Evolutionary conservation across 306 rosid genomes (phyloP), one percentile per base, ranked within the genome.

Genomic region (Gastrolobium villosum): DNA sequence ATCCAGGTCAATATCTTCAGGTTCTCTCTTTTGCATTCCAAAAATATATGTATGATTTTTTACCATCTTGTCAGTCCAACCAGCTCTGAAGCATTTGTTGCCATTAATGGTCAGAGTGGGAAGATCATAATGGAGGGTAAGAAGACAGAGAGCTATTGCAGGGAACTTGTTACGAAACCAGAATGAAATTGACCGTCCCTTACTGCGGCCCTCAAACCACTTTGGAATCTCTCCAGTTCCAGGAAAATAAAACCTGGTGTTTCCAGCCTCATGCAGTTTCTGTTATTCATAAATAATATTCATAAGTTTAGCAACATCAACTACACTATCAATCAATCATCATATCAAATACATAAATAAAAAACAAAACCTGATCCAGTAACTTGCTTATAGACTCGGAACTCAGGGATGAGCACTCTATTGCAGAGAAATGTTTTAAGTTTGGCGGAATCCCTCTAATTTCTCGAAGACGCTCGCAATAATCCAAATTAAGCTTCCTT

Each of bases 371-470:
- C 71, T 82, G 36, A 41, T 7, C 40, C 5, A 70, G 7, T 20
- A 76, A 11, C 39, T 61, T 31, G 54, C 32, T 70, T 67, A n/a
- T 66, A 14, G 72, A 36, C 3, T 15, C 14, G 9, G 11, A 13
- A 71, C 36, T 79, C 78, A 62, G 61, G 0, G 41, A 50, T 20
- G 5, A 36, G 72, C 83, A 79, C 10, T 39, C n/a, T 13, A 3
- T 1, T 11, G 77, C 77, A 5, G 2, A 9, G 3, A 79, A 14
- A 10, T 11, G 0, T 37, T 39, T 1, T 6, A 61, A 5, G 6
- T 5, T 7, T 48, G 83, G 65, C 4, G 83, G 83, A 71, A 79
- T 46, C 9, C 44, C 83, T 61, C 8, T 26, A 62, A 71, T 71
- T 39, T 79, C 78, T 30, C 3, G 3, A 8, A 79, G 66, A 7